Percentiles rank a stretch among this genome's conserved stretches.
Evolutionary conservation across 805 yeast genomes (phyloP).

Genomic region (Kazachstania africana): DNA sequence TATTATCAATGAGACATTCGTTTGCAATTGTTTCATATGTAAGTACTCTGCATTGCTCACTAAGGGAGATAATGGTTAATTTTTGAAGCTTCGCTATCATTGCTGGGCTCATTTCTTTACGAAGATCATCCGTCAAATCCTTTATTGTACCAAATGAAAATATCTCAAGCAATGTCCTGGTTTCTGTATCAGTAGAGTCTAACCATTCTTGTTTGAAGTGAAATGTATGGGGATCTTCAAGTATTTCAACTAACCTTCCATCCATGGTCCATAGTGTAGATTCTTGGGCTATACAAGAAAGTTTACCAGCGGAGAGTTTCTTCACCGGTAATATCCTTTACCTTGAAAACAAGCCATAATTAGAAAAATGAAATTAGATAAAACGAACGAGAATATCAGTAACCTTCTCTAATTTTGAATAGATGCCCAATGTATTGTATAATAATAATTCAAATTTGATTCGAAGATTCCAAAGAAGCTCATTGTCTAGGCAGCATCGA

Average conservation of each 20-base stretch:
- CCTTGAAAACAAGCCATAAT: too few species aligned
- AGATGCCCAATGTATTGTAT: conserved; percentile 19
- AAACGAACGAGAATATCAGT: too few species aligned
- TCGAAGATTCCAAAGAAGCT: conserved; percentile 15
- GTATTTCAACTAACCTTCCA: background rate
- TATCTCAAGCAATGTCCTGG: conserved; percentile 13
- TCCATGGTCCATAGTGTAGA: too few species aligned
- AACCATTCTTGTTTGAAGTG: conserved; percentile 22
- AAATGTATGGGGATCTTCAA: conserved; percentile 13
- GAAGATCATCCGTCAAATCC: conserved; percentile 4
- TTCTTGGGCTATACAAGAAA: too few species aligned
- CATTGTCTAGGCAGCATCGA: too few species aligned
- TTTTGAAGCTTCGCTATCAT: conserved; percentile 15
- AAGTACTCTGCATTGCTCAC: conserved; percentile 9
- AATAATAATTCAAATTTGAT: conserved; percentile 22
- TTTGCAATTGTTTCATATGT: conserved; percentile 7
- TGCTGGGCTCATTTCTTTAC: conserved; percentile 3
- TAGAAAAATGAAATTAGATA: too few species aligned
- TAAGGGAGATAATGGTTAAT: conserved; percentile 15
- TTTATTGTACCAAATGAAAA: conserved; percentile 19
- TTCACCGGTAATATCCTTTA: too few species aligned
- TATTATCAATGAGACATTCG: conserved; percentile 7
- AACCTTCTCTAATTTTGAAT: too few species aligned
- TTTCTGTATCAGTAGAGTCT: conserved; percentile 2
- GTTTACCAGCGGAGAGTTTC: too few species aligned